Evolutionary conservation across 805 yeast genomes (phyloP).

Genomic region (Teunomyces kruisii): DNA sequence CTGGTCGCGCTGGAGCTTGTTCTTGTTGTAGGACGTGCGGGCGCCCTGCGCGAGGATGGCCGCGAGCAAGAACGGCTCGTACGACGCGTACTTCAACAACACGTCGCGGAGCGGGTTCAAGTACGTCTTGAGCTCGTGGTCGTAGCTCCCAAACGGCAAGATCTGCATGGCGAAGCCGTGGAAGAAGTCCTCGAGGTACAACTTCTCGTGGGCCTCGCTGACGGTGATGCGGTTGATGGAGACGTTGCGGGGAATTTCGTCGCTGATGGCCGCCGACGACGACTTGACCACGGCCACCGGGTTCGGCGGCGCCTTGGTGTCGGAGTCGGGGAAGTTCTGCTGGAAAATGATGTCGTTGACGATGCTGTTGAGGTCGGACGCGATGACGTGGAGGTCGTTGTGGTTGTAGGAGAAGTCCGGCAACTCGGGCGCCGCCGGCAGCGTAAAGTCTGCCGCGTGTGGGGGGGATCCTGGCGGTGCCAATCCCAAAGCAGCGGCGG

Average conservation of each 20-base stretch:
- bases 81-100: slow-evolving; percentile 55
- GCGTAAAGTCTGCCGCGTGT: too few species aligned
- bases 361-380: slow-evolving; percentile 39
- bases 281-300: not conserved
- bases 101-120: slow-evolving; percentile 62
- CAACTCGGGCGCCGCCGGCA: not conserved
- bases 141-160: slow-evolving; percentile 39
- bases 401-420: too few species aligned
- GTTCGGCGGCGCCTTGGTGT: not conserved
- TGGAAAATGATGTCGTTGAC: slow-evolving; percentile 29
- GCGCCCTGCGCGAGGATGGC: slow-evolving; percentile 79
- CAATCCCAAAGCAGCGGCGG: too few species aligned
- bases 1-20: slow-evolving; percentile 52
- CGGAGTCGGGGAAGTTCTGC: slow-evolving; percentile 2
- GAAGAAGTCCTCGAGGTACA: slow-evolving; percentile 39
- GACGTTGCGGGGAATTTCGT: slow-evolving; percentile 24
- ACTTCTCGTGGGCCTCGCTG: slow-evolving; percentile 25
- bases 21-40: slow-evolving; percentile 45
- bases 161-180: slow-evolving; percentile 37
- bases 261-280: not conserved
- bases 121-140: slow-evolving; percentile 20
- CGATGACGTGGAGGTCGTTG: slow-evolving; percentile 36
- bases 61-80: slow-evolving; percentile 60
- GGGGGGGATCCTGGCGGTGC: too few species aligned
- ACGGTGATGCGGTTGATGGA: slow-evolving; percentile 31